phyloP scores from a whole-genome alignment of 805 yeast species.

The Yamadazyma phyllophila region DNA sequence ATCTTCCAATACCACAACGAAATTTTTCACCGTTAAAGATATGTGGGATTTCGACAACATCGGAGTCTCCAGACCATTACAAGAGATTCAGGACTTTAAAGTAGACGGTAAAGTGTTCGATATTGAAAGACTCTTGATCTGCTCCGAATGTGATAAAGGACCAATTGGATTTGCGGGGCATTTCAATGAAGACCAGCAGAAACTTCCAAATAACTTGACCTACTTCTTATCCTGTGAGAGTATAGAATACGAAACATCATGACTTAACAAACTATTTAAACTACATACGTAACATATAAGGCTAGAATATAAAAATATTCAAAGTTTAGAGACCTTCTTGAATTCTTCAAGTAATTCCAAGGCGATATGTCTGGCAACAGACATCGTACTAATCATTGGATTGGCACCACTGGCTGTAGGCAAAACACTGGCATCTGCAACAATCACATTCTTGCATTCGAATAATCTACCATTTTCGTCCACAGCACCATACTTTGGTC shows the following conservation, averaged over 20 bases:
- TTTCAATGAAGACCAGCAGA: slow-evolving; percentile 27
- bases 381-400: slow-evolving; percentile 51
- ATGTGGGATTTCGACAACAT: slow-evolving; percentile 81
- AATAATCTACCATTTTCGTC: slow-evolving; percentile 44
- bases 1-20: not conserved
- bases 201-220: slow-evolving; percentile 30
- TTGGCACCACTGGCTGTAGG: slow-evolving; percentile 55
- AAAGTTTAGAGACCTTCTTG: slow-evolving; percentile 24
- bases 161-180: slow-evolving; percentile 68
- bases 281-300: not conserved
- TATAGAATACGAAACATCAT: slow-evolving; percentile 28
- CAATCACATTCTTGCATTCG: slow-evolving; percentile 47
- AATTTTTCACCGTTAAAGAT: slow-evolving; percentile 49
- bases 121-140: slow-evolving; percentile 55
- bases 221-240: slow-evolving; percentile 49
- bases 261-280: not conserved
- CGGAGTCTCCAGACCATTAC: slow-evolving; percentile 59
- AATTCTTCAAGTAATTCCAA: slow-evolving; percentile 35
- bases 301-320: slow-evolving; percentile 3
- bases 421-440: slow-evolving; percentile 50
- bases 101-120: slow-evolving; percentile 18
- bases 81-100: slow-evolving; percentile 21
- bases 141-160: slow-evolving; percentile 78
- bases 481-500: slow-evolving; percentile 43
- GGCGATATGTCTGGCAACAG: slow-evolving; percentile 44